Base-by-base conservation (phyloP, 371 early-diverging fungal genomes). In the Mucor velutinosus region DNA sequence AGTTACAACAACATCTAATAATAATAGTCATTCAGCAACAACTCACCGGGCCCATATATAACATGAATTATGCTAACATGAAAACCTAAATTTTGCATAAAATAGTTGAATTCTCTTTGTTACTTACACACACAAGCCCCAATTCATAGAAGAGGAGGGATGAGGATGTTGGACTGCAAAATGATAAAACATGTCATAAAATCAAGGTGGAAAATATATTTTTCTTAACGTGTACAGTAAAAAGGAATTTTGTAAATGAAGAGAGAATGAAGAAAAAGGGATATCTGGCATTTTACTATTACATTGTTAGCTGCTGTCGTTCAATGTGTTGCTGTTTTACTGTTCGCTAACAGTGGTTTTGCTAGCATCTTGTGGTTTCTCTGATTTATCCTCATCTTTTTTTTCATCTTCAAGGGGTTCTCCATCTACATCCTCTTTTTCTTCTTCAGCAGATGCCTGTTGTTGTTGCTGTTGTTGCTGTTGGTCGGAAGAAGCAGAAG, bases 391-490 rank as follows among this genome's bases (percentile, higher is more conserved):
- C 27, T 51, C 23, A 12, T 49, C 35, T 19, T 61, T 32, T 14
- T 49, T 47, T 29, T 32, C 51, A 35, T 62, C 62, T 7, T 62
- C 62, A 21, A 62, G 49, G 15, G 62, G 62, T 35, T 62, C 62
- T 5, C 62, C 62, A 35, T 62, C 62, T 17, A 62, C 62, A 51
- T 62, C 30, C 23, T 62, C 45, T 62, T 62, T n/a, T 62, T 62
- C n/a, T 19, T 62, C 57, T 32, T 17, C 51, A 51, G 51, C 1
- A 23, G 23, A 23, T 17, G 60, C 27, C 27, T 32, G 30, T 17
- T 60, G 32, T 33, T 62, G 51, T 39, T 59, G 59, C 39, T 59
- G 61, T 27, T 60, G 60, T 41, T 59, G 47, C 49, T 62, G 51
- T 63, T 63, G 55, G 3, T 41, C 41, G 17, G 41, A 41, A 5